Base-by-base conservation (phyloP, 140 eudicot genomes). In the Stevia rebaudiana region DNA sequence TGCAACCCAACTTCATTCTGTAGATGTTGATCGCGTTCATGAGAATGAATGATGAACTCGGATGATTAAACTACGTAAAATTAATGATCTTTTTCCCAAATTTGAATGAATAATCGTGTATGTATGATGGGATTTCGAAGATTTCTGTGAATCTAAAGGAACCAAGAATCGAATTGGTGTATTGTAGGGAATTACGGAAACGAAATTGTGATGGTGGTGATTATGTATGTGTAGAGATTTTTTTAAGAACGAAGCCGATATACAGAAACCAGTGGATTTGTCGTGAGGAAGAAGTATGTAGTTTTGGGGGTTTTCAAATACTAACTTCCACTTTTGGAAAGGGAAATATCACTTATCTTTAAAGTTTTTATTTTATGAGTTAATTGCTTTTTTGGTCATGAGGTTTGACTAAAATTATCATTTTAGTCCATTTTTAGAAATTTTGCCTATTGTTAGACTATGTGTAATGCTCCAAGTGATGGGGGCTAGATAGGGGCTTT, bases 121-220 rank as follows among this genome's bases (percentile, higher is more conserved):
- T 54, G 24, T 57, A 69, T 43, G 43, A 18, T 24, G 43, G 41
- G 63, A 52, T 21, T 19, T 19, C 3, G 41, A 47, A 35, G 49
- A 13, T 62, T 39, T 63, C 8, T 40, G 71, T 72, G 30, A 63
- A 63, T 63, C 59, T 52, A 42, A 72, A 53, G 24, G 44, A 51
- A 41, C 77, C 77, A 72, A 72, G 47, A 52, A 72, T 72, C 59
- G 30, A 63, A 63, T 52, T 72, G 71, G 77, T 63, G 71, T 63
- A 52, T 17, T 40, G 48, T 47, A 44, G 67, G 67, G 57, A 55
- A 42, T 72, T 52, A 52, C 77, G 77, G 77, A 21, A 23, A 72
- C 51, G 65, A 40, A 72, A 72, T 71, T 71, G 64, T 52, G 63
- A 54, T 61, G 69, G 63, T 71, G 57, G 36, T 61, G 67, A 5